Base-by-base conservation (phyloP, 352 stramenopile genomes). In the Globisporangium mamillatum region DNA sequence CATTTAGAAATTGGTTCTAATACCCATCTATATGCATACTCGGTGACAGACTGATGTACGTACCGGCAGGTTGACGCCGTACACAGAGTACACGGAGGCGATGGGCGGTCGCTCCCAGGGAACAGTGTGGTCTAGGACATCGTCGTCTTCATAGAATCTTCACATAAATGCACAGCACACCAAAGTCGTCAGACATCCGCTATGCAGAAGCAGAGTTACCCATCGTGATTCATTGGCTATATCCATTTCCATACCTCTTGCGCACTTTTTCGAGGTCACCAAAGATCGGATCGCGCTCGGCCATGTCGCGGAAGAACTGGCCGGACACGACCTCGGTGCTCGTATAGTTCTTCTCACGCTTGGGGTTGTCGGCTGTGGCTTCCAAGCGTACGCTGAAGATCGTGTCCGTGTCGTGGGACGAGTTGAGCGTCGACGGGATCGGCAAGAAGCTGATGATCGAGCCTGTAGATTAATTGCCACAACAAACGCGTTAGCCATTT, bases 61-160 rank as follows among this genome's bases (percentile, higher is more conserved):
- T 75, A 94, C 86, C 71, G 81, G 80, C 25, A 92, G 70, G n/a
- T 91, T 91, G 55, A 89, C 79, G 56, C 86, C 86, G 64, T 94
- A 94, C 44, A 92, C 77, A 25, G 80, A 75, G 63, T 93, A 93
- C n/a, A 94, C 83, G 0, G 73, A 82, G 50, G 77, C 78, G 60
- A 94, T 93, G 0, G 84, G 86, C 16, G 86, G 86, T 22, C 86
- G 81, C 7, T 86, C 72, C 83, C 83, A 93, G 0, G 86, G 81
- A 38, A 72, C 75, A 18, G 81, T 78, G 20, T 79, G 71, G 44
- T 94, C 76, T 0, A 94, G 44, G 9, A 94, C 76, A 12, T 81
- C 68, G 68, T 94, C 86, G 24, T 91, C 55, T 20, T 76, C 75
- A 69, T 92, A 93, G 66, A 92, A 94, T 7, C 77, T 84, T 41